Conservation (phyloP, 2,329 filamentous ascomycete species). For the Ambrosiella beaveri region DNA sequence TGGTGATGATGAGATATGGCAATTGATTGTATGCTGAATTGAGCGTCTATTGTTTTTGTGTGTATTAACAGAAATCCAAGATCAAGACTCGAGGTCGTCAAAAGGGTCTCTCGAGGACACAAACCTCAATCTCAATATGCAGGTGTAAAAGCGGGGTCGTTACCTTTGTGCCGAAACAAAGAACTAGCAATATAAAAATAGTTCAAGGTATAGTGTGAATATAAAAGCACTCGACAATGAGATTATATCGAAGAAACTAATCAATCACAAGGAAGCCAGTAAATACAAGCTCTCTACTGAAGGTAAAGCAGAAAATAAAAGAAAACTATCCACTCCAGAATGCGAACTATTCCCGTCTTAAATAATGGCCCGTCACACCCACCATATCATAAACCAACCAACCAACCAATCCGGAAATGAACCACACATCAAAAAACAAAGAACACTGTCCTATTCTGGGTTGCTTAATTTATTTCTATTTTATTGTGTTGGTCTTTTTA, state of each 20-base stretch:
- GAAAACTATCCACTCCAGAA: neutral
- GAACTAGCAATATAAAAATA: too few relatives aligned
- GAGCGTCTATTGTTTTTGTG: too few relatives aligned
- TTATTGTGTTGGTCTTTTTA: too few relatives aligned
- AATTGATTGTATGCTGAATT: too few relatives aligned
- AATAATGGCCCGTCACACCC: neutral
- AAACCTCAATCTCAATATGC: neutral
- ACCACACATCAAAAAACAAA: neutral
- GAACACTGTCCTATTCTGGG: neutral
- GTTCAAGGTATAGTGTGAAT: too few relatives aligned
- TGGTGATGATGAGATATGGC: neutral
- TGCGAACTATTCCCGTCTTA: neutral
- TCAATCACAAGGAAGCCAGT: neutral
- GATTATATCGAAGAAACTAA: neutral
- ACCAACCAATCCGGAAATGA: neutral
- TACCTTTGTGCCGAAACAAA: neutral
- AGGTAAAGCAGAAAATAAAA: neutral
- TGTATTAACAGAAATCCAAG: neutral
- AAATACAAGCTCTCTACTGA: neutral
- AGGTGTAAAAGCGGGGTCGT: neutral
- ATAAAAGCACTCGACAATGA: too few relatives aligned
- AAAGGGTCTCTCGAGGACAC: neutral
- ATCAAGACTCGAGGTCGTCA: neutral
- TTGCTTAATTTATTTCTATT: too few relatives aligned
- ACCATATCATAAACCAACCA: neutral